phyloP scores from a whole-genome alignment of 306 rosid genomes.

The Biancaea sappan region DNA sequence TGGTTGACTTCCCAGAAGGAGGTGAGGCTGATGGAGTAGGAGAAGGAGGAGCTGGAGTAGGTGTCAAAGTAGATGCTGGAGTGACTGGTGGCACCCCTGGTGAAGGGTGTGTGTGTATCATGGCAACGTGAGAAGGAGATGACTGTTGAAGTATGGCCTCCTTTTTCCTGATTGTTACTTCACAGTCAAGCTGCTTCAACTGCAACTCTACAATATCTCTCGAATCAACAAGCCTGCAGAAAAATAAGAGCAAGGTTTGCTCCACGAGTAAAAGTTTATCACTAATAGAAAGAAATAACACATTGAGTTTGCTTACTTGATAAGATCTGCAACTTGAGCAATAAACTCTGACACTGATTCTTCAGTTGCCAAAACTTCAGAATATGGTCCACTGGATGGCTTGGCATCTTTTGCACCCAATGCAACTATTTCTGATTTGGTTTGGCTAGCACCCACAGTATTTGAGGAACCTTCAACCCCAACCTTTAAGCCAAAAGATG shows the following conservation, averaged over 20 bases:
- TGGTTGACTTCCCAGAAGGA: conserved; percentile 49
- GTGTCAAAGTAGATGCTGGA: conserved; percentile 29
- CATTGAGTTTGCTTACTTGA: conserved; percentile 54
- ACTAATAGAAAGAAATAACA: neutral
- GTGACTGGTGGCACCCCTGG: conserved; percentile 21
- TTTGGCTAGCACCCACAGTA: conserved; percentile 40
- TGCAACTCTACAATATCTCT: conserved; percentile 80
- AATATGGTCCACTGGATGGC: conserved; percentile 37
- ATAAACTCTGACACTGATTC: conserved; percentile 69
- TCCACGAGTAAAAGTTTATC: neutral
- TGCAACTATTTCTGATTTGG: conserved; percentile 47
- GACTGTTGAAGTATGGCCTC: conserved; percentile 69
- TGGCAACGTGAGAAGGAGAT: conserved; percentile 47
- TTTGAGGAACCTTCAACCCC: conserved; percentile 55
- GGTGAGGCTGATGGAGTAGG: conserved; percentile 46
- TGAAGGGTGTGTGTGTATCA: conserved; percentile 41
- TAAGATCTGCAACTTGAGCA: conserved; percentile 69
- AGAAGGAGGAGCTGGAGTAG: conserved; percentile 35
- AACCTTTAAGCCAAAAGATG: conserved; percentile 61
- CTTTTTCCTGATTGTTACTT: conserved; percentile 66
- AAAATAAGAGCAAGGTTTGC: conserved; percentile 24
- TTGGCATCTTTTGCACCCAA: conserved; percentile 30
- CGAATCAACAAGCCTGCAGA: conserved; percentile 81
- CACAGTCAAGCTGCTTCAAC: conserved; percentile 71
- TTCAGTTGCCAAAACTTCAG: conserved; percentile 55